Evolutionary conservation across 345 rosid species (phyloP).

Genomic region (Salix viminalis): DNA sequence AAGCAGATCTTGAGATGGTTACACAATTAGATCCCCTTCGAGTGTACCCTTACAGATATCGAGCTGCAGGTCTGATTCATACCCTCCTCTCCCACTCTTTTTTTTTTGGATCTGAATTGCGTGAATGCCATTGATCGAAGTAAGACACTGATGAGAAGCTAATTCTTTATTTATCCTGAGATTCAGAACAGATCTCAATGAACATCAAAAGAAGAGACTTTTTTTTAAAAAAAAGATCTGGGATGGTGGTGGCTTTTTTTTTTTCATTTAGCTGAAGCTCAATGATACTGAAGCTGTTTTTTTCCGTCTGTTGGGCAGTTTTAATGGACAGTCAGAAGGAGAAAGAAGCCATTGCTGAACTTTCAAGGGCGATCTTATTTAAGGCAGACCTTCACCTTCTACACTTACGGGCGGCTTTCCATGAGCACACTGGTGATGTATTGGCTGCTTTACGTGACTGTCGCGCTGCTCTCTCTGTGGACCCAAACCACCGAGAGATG

Average conservation of each 20-base stretch:
- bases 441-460: conserved; percentile 72
- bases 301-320: conserved; percentile 41
- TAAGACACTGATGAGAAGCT: too few species aligned
- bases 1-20: conserved; percentile 89
- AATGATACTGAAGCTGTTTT: background rate
- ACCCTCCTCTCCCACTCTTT: background rate
- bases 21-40: conserved; percentile 89
- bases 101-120: background rate
- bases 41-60: conserved; percentile 90
- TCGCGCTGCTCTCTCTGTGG: conserved; percentile 91
- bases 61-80: conserved; percentile 78
- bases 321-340: conserved; percentile 87
- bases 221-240: too few species aligned
- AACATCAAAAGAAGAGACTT: background rate
- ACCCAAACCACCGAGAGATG: conserved; percentile 93
- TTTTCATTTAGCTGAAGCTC: background rate
- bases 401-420: conserved; percentile 89
- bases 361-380: conserved; percentile 79
- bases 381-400: conserved; percentile 94
- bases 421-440: conserved; percentile 74
- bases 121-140: too few species aligned
- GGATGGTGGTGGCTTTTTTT: too few species aligned
- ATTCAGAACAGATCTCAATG: background rate
- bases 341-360: conserved; percentile 82
- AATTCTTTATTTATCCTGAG: background rate